Base-by-base conservation (phyloP, 73 alveolate genomes). In the Paramecium sexaurelia region DNA sequence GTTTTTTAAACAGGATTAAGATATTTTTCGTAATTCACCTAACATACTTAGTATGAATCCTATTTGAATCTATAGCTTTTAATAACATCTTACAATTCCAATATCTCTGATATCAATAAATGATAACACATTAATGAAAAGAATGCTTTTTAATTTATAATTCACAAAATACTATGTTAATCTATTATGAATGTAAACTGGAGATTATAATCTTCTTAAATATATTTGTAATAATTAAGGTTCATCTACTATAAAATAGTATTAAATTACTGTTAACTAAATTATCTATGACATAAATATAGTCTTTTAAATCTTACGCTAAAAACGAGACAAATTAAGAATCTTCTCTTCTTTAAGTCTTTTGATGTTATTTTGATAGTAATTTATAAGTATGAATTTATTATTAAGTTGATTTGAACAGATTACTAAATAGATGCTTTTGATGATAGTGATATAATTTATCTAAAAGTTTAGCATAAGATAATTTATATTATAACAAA, bases 241-340 rank as follows among this genome's bases (percentile, higher is more conserved):
- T 71, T 71, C 32, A 10, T 40, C 83, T 61, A 61, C n/a, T 10
- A 29, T 22, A 61, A n/a, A 3, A 61, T 61, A 29, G 2, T 20
- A 29, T 61, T 61, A 11, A 51, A 17, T 51, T 61, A 61, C 83
- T 40, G 43, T 71, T 36, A 33, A 2, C 7, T 8, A 71, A 7
- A 37, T 35, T 71, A 27, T 40, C 90, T 36, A 78, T 39, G 1
- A 78, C 90, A 43, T 41, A 43, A 1, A 78, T 24, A 43, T 78
- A 78, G 41, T 78, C 90, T 43, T 78, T 78, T 78, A 78, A 43
- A 27, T 78, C 90, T 43, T 78, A 43, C 7, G 90, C 90, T 11
- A 78, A 43, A 40, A 40, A 78, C 2, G 68, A 78, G 4, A 78
- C 90, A 78, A 78, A 78, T 78, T 78, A 78, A 13, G 90, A 78